Conservation (phyloP, 1,139 yeast genomes). For the Lodderomyces theae region DNA sequence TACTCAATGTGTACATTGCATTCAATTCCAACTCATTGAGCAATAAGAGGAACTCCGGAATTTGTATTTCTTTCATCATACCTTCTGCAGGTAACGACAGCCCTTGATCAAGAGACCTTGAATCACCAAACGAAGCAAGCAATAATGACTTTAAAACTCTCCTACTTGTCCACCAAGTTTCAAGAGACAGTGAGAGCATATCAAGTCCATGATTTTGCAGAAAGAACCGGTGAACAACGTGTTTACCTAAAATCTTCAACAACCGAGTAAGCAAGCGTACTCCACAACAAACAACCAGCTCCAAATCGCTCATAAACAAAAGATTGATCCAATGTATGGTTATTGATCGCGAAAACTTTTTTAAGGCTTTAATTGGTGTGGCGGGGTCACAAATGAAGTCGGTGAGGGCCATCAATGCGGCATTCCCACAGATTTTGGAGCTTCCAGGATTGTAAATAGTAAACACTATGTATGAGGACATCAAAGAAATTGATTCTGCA, state of each 20-base stretch:
- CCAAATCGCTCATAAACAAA: conserved; percentile 39
- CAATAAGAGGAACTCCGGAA: conserved; percentile 41
- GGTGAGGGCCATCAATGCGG: conserved; percentile 30
- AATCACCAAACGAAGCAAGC: conserved; percentile 38
- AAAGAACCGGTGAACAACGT: conserved; percentile 48
- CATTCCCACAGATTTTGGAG: conserved; percentile 29
- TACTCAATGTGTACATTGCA: conserved; percentile 32
- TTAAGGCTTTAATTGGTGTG: conserved; percentile 34
- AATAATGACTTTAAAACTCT: conserved; percentile 32
- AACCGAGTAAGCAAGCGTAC: conserved; percentile 50
- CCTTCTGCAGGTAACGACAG: background rate
- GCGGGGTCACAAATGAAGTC: conserved; percentile 29
- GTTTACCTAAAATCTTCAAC: conserved; percentile 46
- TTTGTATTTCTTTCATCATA: conserved; percentile 13
- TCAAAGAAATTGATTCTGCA: conserved; percentile 35
- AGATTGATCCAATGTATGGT: conserved; percentile 68
- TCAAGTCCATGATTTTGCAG: conserved; percentile 53
- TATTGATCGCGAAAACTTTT: conserved; percentile 54
- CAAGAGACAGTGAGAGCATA: conserved; percentile 46
- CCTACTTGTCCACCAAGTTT: conserved; percentile 47
- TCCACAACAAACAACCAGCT: conserved; percentile 44
- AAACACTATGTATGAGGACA: conserved; percentile 36
- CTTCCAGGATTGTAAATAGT: conserved; percentile 31
- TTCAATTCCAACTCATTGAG: conserved; percentile 40
- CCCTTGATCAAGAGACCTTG: background rate